Evolutionary conservation across 306 rosid species (phyloP).

Genomic region (Cucumis cinereus): DNA sequence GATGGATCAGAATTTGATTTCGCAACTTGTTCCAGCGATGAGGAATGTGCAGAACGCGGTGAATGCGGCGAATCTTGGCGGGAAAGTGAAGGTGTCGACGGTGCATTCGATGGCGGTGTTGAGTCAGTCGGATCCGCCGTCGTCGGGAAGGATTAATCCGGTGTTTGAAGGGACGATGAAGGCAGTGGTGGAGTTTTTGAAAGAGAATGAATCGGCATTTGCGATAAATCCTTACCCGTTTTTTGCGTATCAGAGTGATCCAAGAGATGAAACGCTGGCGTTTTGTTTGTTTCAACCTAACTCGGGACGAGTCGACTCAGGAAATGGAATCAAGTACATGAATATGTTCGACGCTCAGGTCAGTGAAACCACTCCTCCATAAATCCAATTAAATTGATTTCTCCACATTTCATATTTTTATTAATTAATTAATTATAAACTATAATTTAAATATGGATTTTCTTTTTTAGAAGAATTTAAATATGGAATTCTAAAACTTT

Average conservation of each 20-base stretch:
- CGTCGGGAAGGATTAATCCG: conserved; percentile 55
- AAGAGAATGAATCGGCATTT: conserved; percentile 52
- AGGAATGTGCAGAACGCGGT: conserved; percentile 64
- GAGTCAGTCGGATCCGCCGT: conserved; percentile 72
- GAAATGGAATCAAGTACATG: conserved; percentile 56
- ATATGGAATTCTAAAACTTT: background rate
- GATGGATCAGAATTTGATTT: conserved; percentile 30
- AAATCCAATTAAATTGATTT: background rate
- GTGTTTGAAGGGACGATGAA: conserved; percentile 22
- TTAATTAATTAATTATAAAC: background rate
- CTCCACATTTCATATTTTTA: background rate
- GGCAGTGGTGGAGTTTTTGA: conserved; percentile 36
- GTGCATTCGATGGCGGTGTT: conserved; percentile 77
- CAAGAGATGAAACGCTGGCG: conserved; percentile 69
- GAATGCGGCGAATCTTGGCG: conserved; percentile 34
- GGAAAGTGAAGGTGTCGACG: conserved; percentile 56
- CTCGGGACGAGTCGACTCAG: conserved; percentile 75
- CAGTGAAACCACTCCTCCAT: background rate
- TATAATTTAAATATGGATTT: background rate
- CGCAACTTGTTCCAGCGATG: conserved; percentile 75
- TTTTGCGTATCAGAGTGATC: conserved; percentile 72
- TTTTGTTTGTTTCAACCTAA: conserved; percentile 74
- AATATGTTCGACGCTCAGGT: conserved; percentile 99
- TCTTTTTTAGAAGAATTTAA: too few relatives aligned
- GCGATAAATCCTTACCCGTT: conserved; percentile 77